These are phyloP conservation scores for Funneliformis mosseae DNA, from an alignment of 192 early-diverging fungal species.

Conservation along the genomic window DNA sequence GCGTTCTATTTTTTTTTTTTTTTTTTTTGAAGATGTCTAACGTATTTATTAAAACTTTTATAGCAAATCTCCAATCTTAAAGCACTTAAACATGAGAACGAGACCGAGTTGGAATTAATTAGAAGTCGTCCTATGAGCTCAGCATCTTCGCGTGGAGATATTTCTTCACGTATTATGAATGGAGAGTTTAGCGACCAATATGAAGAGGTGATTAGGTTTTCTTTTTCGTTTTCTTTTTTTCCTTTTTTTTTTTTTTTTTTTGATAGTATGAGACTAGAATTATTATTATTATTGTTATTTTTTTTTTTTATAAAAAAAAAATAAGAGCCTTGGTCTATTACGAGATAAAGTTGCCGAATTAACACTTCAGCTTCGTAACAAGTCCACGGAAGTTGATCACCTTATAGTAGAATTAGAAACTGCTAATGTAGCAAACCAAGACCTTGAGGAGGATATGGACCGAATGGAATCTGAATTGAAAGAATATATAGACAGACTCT, in stretches of 20 bases:
- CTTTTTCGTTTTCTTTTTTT: not conserved
- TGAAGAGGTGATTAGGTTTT: conserved; percentile 13
- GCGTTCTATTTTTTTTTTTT: too few relatives aligned
- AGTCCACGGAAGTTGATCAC: conserved; percentile 42
- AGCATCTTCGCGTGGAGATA: too few relatives aligned
- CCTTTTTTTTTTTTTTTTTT: too few relatives aligned
- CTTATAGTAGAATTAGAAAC: conserved; percentile 38
- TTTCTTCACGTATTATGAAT: conserved; percentile 28
- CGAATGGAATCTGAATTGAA: conserved; percentile 31
- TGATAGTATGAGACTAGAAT: too few relatives aligned
- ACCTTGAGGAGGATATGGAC: conserved; percentile 30
- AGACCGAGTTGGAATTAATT: conserved; percentile 28
- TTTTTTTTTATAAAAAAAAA: too few relatives aligned
- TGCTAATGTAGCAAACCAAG: conserved; percentile 28
- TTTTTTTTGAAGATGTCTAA: too few relatives aligned
- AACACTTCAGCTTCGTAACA: conserved; percentile 47
- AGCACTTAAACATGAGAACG: conserved; percentile 9
- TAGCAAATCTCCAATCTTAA: conserved; percentile 32
- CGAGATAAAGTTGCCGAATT: conserved; percentile 45
- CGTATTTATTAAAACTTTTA: not conserved
- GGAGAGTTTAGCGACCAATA: conserved; percentile 35
- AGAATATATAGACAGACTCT: conserved; percentile 18
- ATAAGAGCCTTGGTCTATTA: conserved; percentile 32
- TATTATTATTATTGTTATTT: not conserved
- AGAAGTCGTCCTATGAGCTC: conserved; percentile 18